phyloP scores from a whole-genome alignment of 352 stramenopile genomes.

The Phytophthora foliorum region DNA sequence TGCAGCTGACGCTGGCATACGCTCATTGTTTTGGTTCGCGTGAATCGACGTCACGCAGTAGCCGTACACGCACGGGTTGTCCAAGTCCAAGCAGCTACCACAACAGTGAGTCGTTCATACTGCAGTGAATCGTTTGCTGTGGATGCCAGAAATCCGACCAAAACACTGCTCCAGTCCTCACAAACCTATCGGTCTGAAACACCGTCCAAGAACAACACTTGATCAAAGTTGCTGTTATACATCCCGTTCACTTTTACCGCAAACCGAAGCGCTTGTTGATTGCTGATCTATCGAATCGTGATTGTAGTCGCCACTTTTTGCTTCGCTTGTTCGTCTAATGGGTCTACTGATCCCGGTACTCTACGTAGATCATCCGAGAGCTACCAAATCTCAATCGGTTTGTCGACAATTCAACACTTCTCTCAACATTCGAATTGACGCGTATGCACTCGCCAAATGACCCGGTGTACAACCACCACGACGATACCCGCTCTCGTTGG shows the following conservation, averaged over 20 bases:
- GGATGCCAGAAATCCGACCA: constrained; percentile 81
- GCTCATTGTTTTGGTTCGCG: no score
- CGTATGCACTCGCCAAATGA: constrained; percentile 50
- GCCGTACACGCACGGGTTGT: no score
- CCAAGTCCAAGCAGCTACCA: constrained; percentile 66
- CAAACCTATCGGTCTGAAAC: constrained; percentile 52
- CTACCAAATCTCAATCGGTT: constrained; percentile 65
- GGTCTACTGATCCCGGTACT: constrained; percentile 12
- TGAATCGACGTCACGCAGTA: no score
- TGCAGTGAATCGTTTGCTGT: constrained; percentile 65
- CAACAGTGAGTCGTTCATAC: constrained; percentile 56
- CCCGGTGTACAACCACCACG: constrained; percentile 63
- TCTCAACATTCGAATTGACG: constrained; percentile 47
- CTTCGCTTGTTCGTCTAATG: constrained; percentile 30
- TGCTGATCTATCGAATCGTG: constrained; percentile 34
- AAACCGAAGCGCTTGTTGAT: constrained; percentile 49
- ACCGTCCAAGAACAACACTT: constrained; percentile 68
- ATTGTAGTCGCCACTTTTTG: constrained; percentile 31
- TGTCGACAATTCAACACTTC: constrained; percentile 45
- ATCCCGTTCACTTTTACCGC: constrained; percentile 60
- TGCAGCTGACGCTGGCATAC: no score
- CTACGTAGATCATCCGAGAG: constrained; percentile 33
- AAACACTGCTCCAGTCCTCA: constrained; percentile 60
- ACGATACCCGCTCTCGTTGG: constrained; percentile 39
- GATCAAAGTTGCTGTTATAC: constrained; percentile 51